phyloP scores from a whole-genome alignment of 345 rosid species.

The Eucalyptus curtisii region DNA sequence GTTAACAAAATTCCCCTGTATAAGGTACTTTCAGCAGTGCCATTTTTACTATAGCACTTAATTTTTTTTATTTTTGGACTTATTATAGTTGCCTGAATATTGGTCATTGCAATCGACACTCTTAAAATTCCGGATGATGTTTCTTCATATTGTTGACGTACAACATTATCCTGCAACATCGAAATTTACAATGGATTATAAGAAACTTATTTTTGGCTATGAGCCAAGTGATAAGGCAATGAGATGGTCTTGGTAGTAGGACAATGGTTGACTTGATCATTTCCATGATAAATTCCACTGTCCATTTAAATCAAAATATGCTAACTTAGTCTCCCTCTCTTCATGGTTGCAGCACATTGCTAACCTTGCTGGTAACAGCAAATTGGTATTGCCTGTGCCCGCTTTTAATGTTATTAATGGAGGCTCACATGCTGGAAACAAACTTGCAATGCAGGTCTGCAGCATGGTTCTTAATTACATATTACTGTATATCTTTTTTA shows the following conservation, averaged over 20 bases:
- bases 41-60: not conserved
- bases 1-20: slow-evolving; percentile 65
- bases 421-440: slow-evolving; percentile 98
- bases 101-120: not conserved
- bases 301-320: not conserved
- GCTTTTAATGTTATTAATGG: slow-evolving; percentile 99
- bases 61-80: not conserved
- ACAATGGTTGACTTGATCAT: not conserved
- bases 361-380: slow-evolving; percentile 84
- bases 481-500: not conserved
- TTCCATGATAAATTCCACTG: not conserved
- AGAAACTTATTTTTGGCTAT: not conserved
- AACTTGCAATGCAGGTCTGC: slow-evolving; percentile 92
- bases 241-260: not conserved
- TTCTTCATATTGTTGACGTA: not conserved
- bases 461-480: not conserved
- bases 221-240: not conserved
- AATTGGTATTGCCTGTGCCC: slow-evolving; percentile 87
- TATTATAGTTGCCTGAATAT: not conserved
- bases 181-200: not conserved
- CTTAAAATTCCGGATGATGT: not conserved
- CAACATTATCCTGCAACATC: not conserved
- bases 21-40: slow-evolving; percentile 27
- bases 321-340: not conserved
- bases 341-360: slow-evolving; percentile 71